phyloP scores from a whole-genome alignment of 768 basidiomycete genomes.

The Suillus fuscotomentosus region DNA sequence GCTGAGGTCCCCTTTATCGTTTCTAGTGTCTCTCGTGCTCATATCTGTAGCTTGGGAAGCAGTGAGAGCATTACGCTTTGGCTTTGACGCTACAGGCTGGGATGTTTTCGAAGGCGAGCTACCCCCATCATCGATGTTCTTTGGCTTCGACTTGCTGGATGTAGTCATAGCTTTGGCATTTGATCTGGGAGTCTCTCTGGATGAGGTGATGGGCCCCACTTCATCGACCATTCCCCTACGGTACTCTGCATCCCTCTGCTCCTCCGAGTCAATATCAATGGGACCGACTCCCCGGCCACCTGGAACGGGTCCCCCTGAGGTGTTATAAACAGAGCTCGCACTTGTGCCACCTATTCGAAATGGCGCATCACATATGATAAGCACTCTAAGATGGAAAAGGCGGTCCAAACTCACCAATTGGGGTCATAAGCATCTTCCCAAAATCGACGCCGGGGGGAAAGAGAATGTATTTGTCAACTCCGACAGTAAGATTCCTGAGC shows the following conservation, averaged over 20 bases:
- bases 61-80: constrained; percentile 6
- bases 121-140: not conserved
- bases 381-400: not conserved
- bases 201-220: not conserved
- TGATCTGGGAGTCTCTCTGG: not conserved
- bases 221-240: not conserved
- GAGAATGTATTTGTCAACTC: constrained; percentile 62
- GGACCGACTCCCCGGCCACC: constrained; percentile 27
- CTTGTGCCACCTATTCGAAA: not conserved
- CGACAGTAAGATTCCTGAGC: constrained; percentile 51
- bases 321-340: not conserved
- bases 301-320: constrained; percentile 26
- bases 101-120: constrained; percentile 11
- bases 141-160: not conserved
- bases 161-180: not conserved
- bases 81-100: constrained; percentile 4
- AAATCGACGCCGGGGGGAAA: constrained; percentile 74
- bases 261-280: constrained; percentile 22
- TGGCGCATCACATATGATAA: not conserved
- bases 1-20: constrained; percentile 15
- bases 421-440: constrained; percentile 35
- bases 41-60: constrained; percentile 15
- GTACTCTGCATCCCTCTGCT: constrained; percentile 17
- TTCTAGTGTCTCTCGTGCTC: constrained; percentile 19
- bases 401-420: not conserved